Percentiles rank a stretch among this genome's conserved stretches.
These are phyloP conservation scores for Dioscorea dumetorum DNA, from an alignment of 106 monocot genomes.

Conservation along the genomic window DNA sequence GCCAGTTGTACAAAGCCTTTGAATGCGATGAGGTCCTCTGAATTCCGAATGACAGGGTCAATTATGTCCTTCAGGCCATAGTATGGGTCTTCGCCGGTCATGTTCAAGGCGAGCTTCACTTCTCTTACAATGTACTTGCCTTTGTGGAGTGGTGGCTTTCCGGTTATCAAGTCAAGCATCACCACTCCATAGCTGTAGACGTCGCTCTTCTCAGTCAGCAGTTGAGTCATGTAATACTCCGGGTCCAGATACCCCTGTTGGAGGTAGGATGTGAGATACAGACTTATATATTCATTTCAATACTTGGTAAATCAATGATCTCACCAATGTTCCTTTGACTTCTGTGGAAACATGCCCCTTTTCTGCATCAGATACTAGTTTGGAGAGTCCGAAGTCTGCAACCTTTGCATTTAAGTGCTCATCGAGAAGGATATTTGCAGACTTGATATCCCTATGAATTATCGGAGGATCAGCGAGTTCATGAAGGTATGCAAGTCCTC, in stretches of 20 bases:
- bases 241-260: slow-evolving; percentile 74
- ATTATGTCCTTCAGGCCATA: slow-evolving; percentile 41
- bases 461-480: slow-evolving; percentile 89
- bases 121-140: slow-evolving; percentile 48
- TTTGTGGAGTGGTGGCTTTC: slow-evolving; percentile 36
- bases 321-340: slow-evolving; percentile 65
- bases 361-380: slow-evolving; percentile 39
- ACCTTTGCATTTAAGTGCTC: slow-evolving; percentile 65
- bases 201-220: slow-evolving; percentile 68
- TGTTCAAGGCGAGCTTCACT: slow-evolving; percentile 24
- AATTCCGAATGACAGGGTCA: slow-evolving; percentile 37
- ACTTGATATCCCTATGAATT: slow-evolving; percentile 92
- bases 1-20: slow-evolving; percentile 45
- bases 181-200: slow-evolving; percentile 82
- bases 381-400: slow-evolving; percentile 68
- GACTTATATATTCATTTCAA: neutral
- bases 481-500: slow-evolving; percentile 88
- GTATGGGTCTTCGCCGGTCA: slow-evolving; percentile 16
- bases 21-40: slow-evolving; percentile 23
- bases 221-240: slow-evolving; percentile 70
- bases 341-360: slow-evolving; percentile 56
- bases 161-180: slow-evolving; percentile 66
- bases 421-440: slow-evolving; percentile 64
- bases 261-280: neutral
- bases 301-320: neutral